These are phyloP conservation scores for Coemansia sp. DNA, from an alignment of 192 early-diverging fungal species.

Conservation along the genomic window DNA sequence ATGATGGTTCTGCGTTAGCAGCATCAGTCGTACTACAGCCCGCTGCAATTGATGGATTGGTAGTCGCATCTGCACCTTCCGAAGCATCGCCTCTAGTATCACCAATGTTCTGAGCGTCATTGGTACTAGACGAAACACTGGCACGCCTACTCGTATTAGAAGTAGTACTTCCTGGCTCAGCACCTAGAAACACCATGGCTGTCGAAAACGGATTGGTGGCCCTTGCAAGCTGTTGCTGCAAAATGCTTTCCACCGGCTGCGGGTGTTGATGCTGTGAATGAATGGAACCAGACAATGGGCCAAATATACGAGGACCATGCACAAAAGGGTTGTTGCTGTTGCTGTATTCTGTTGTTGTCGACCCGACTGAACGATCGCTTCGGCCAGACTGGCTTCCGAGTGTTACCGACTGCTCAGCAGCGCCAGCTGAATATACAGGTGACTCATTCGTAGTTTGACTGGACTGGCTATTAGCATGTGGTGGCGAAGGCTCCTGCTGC, in stretches of 20 bases:
- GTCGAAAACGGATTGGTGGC: constrained; percentile 30
- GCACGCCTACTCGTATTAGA: constrained; percentile 17
- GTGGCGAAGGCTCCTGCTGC: constrained; percentile 2
- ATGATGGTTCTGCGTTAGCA: not conserved
- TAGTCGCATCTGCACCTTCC: not conserved
- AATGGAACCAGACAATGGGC: not conserved
- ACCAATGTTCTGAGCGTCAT: not conserved
- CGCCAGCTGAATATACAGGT: not conserved
- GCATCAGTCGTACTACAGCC: too few species aligned
- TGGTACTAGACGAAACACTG: constrained; percentile 16
- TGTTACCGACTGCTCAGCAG: not conserved
- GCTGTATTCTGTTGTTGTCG: constrained; percentile 46
- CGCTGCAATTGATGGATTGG: not conserved
- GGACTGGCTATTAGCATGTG: too few species aligned
- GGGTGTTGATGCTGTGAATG: not conserved
- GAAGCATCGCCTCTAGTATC: not conserved
- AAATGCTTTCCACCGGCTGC: not conserved
- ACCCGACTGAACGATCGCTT: constrained; percentile 34
- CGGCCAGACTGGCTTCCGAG: constrained; percentile 25
- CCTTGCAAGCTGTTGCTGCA: constrained; percentile 8
- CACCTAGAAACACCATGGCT: constrained; percentile 23
- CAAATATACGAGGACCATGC: constrained; percentile 5
- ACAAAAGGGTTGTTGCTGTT: not conserved
- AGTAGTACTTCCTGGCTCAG: constrained; percentile 28
- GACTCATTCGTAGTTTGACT: too few species aligned